Evolutionary conservation across 495 filamentous ascomycete species (phyloP), one percentile per base, ranked within the genome.

Genomic region (Cercophora sp.): DNA sequence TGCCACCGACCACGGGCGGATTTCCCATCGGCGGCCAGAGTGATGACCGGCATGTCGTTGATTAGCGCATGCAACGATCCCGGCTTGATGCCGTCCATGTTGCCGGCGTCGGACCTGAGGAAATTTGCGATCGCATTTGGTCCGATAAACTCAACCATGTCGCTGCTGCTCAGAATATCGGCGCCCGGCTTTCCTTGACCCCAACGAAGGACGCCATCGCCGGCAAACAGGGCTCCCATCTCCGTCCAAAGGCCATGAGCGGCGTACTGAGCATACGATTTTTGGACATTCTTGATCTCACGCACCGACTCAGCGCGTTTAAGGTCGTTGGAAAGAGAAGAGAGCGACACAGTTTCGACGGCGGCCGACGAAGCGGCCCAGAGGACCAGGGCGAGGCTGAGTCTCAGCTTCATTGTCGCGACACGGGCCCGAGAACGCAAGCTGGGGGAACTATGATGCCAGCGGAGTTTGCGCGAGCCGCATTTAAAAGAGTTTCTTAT

Each of bases 241-340:
- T 51, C 31, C 2, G 18, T 22, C 44, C 48, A 60, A 1, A 34
- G 53, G 2, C 53, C 58, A 31, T 56, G 36, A 6, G 37, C 24
- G 16, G 53, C 53, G 5, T 56, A 46, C 29, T 60, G 58, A 2
- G 58, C 53, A 20, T 43, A 60, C 2, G 53, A 49, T 16, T 36
- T 27, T 26, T 52, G 54, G 11, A 60, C 5, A 24, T 60, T 52
- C 42, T 60, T 60, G 49, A 60, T 49, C 27, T 56, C 58, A 8
- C 58, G 58, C 13, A 60, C 53, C n/a, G 58, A 53, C 36, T 60
- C 58, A 10, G 51, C 42, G 24, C 56, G 36, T 2, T 18, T 13
- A 9, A 58, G 37, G 20, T 53, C 29, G 4, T n/a, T 15, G 1
- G 56, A 45, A 0, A 58, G 46, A 3, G 41, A 52, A 1, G 39